Percentiles rank a stretch among this genome's conserved stretches.
phyloP scores from a whole-genome alignment of 2,329 filamentous ascomycete species.

The Plenodomus tracheiphilus region DNA sequence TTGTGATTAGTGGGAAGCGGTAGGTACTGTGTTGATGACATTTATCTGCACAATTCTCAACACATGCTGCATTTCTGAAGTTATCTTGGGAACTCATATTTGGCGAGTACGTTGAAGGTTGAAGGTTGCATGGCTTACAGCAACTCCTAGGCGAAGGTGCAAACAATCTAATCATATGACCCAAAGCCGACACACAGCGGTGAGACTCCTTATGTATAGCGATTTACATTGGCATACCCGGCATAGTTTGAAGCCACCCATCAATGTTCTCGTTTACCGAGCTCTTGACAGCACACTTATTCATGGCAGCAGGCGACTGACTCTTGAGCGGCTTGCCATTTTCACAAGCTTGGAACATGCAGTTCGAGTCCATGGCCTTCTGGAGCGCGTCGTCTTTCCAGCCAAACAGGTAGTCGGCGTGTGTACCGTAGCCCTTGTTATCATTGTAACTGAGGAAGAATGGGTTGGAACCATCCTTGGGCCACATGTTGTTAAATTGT shows the following conservation, averaged over 20 bases:
- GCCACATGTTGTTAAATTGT: constrained; percentile 36
- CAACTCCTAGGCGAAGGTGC: too few relatives aligned
- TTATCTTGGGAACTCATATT: too few relatives aligned
- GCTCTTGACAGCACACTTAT: constrained; percentile 28
- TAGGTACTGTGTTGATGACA: too few relatives aligned
- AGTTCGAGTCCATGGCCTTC: constrained; percentile 42
- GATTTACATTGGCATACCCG: background rate
- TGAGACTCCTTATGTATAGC: too few relatives aligned
- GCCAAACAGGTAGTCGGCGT: constrained; percentile 59
- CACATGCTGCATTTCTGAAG: too few relatives aligned
- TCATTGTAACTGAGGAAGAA: constrained; percentile 39
- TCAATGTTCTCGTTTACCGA: constrained; percentile 28
- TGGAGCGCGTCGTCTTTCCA: constrained; percentile 56
- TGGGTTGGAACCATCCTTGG: constrained; percentile 36
- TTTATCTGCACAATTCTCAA: too few relatives aligned
- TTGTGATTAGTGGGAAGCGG: too few relatives aligned
- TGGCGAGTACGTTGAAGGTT: too few relatives aligned
- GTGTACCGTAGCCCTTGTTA: constrained; percentile 53
- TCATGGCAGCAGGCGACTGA: constrained; percentile 23
- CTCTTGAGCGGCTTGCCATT: constrained; percentile 25
- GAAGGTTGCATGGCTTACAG: too few relatives aligned
- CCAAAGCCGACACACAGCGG: too few relatives aligned
- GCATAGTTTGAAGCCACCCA: constrained; percentile 17
- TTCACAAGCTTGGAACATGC: constrained; percentile 33
- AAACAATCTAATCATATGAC: too few relatives aligned